A percentile compares a stretch with the other conserved stretches of the same genome.
Evolutionary conservation across 1,284 basidiomycete genomes (phyloP).

Genomic region (Neolentinus lepideus): DNA sequence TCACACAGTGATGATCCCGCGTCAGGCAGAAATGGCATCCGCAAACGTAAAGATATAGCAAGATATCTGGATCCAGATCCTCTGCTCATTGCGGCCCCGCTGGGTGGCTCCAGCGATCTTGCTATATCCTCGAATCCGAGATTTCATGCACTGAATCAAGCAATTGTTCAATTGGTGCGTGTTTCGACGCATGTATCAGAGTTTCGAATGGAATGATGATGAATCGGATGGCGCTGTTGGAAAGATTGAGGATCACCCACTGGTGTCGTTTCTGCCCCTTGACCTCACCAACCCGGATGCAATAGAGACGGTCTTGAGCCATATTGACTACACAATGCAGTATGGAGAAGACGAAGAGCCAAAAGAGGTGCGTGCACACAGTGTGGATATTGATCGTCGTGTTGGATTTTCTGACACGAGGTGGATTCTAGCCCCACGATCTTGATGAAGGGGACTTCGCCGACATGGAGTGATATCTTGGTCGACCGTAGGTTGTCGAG

Average conservation of each 20-base stretch:
- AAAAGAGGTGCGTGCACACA: conserved; percentile 57
- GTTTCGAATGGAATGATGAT: background rate
- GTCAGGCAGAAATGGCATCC: conserved; percentile 67
- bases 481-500: background rate
- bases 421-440: conserved; percentile 62
- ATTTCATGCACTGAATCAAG: conserved; percentile 91
- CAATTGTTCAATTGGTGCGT: conserved; percentile 87
- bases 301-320: conserved; percentile 85
- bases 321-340: conserved; percentile 97
- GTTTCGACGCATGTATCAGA: background rate
- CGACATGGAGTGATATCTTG: conserved; percentile 46
- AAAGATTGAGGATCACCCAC: conserved; percentile 96
- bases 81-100: conserved; percentile 68
- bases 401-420: background rate
- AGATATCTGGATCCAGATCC: conserved; percentile 97
- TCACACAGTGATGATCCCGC: conserved; percentile 51
- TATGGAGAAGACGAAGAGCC: conserved; percentile 94
- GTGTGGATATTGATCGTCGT: conserved; percentile 1
- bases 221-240: conserved; percentile 1
- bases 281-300: conserved; percentile 90
- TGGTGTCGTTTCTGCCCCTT: conserved; percentile 95
- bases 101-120: conserved; percentile 50
- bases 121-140: conserved; percentile 66
- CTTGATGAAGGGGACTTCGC: conserved; percentile 84
- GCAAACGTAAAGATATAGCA: conserved; percentile 69